Evolutionary conservation across 306 rosid genomes (phyloP), one percentile per base, ranked within the genome.

Genomic region (Ormosia semicastrata): DNA sequence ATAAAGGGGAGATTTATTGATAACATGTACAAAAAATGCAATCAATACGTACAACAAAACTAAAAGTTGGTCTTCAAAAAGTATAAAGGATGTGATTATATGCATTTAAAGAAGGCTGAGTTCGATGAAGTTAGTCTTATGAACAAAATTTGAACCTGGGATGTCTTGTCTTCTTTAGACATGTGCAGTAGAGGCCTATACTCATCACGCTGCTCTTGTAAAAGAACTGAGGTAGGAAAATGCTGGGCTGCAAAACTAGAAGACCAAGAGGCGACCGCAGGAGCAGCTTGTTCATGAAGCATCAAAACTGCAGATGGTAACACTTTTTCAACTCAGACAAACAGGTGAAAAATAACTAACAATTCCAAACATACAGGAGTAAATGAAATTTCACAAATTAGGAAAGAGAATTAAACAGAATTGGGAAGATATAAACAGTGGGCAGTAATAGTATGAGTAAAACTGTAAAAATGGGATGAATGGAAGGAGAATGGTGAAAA

Each of bases 131-230:
- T 53, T 24, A 2, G 18, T 53, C 10, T 47, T 29, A 33, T 58
- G 68, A 84, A 57, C 17, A 63, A 39, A 75, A 83, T 13, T 6
- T 47, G 72, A 89, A 92, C 97, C 97, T 90, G 92, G 53, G 89
- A 71, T 76, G 85, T 33, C 75, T 77, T 89, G n/a, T 90, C 94
- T 86, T 91, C 90, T 85, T 89, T 88, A 13, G 76, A 53, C 12
- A 85, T 47, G 52, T 86, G 91, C 83, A 79, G 83, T 58, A 81
- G 76, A 82, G 94, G 85, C 84, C 59, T 89, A 80, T 82, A 88
- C 64, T 94, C 97, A 68, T 93, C 90, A 12, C 88, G 90, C 81
- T 91, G 98, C 80, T 95, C 98, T 93, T 89, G 95, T 71, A 82
- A 70, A 72, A 90, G 89, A 90, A 92, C 91, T 1, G 97, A 90